Base-by-base conservation (phyloP, 2,329 filamentous ascomycete species). In the Rhexocercosporidium sp. region DNA sequence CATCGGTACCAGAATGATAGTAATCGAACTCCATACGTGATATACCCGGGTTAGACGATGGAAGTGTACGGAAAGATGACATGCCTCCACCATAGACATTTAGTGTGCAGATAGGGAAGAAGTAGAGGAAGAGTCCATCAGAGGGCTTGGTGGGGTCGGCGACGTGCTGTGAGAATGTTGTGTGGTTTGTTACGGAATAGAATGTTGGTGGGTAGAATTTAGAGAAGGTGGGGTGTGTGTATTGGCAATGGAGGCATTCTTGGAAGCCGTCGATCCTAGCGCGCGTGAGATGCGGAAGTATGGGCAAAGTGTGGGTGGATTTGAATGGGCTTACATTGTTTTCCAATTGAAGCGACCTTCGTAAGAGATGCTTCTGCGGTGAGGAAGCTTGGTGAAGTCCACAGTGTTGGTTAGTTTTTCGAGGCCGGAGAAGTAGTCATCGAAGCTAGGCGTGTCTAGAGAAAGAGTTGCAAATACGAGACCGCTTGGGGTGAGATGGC, bases 21-120 rank as follows among this genome's bases (percentile, higher is more conserved):
- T 88, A 88, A 71, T 87, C 85, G 66, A 88, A 88, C 70, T 87
- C 84, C 85, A 87, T 87, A 16, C 83, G 78, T 0, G 82, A 83
- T 20, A 84, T 77, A 0, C 81, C 79, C 0, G 85, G 84, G 27
- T 84, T 79, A 0, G 80, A 75, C 0, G 81, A 83, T 0, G 85
- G 85, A 68, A 84, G 84, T 1, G 86, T 84, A 1, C 85, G 82
- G 76, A 86, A 88, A 5, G 81, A 84, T 12, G 82, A 83, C 84
- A 87, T 86, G 3, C 85, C 85, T 0, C 85, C 85, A 0, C 84
- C 85, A 64, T 88, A 87, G 46, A 87, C 82, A 65, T 86, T 86
- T 54, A 87, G 72, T 0, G 84, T 86, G 71, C 83, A 86, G 66
- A 82, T 84, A 0, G 85, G 85, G 72, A 87, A 87, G 78, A 87